A percentile compares a stretch with the other conserved stretches of the same genome.
Evolutionary conservation across 2,329 filamentous ascomycete genomes (phyloP).

Genomic region (Ambrosiella xylebori): DNA sequence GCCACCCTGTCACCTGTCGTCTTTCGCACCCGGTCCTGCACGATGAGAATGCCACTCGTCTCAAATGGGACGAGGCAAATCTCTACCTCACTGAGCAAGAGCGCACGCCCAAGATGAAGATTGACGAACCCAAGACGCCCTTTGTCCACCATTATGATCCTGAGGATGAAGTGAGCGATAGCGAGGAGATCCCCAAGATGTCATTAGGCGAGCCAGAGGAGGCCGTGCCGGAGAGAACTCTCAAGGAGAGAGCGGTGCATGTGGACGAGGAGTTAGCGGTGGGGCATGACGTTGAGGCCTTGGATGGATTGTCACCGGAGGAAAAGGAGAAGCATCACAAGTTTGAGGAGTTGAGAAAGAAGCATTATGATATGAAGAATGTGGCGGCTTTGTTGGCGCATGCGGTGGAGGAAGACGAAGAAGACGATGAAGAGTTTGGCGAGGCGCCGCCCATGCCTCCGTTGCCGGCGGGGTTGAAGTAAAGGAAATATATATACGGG

Average conservation of each 20-base stretch:
- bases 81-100: conserved; percentile 95
- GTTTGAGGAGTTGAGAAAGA: conserved; percentile 85
- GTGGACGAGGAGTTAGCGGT: conserved; percentile 46
- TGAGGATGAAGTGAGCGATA: conserved; percentile 57
- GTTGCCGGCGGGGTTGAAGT: conserved; percentile 19
- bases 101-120: conserved; percentile 93
- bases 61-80: conserved; percentile 98
- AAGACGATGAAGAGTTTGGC: conserved; percentile 42
- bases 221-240: conserved; percentile 33
- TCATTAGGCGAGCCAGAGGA: conserved; percentile 88
- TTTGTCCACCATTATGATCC: conserved; percentile 89
- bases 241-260: conserved; percentile 48
- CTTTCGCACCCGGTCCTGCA: conserved; percentile 22
- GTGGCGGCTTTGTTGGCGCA: conserved; percentile 76
- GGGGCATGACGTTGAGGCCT: conserved; percentile 37
- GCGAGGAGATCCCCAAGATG: conserved; percentile 82
- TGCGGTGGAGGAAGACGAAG: conserved; percentile 47
- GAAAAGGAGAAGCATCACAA: conserved; percentile 79
- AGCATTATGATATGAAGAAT: conserved; percentile 97
- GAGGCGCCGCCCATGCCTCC: conserved; percentile 25
- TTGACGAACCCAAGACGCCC: conserved; percentile 94
- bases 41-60: conserved; percentile 38
- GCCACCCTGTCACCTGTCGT: conserved; percentile 38
- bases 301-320: conserved; percentile 43
- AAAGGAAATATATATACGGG: background rate